Evolutionary conservation across 1,284 basidiomycete species (phyloP), one percentile per base, ranked within the genome.

Genomic region (Heterobasidion occidentale): DNA sequence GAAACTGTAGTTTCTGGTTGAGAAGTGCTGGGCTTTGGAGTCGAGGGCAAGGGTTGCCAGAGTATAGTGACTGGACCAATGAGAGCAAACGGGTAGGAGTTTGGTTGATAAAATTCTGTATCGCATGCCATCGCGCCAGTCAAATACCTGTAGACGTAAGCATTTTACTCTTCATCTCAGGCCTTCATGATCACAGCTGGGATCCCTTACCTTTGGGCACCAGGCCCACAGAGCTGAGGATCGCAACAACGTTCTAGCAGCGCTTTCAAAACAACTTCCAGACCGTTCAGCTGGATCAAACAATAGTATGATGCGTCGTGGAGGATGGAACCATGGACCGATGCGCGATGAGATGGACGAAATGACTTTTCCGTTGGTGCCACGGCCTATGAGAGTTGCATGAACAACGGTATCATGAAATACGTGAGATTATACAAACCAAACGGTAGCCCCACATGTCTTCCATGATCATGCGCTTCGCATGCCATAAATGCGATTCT

Each of bases 401-500:
- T 44, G 9, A 35, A 17, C 20, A 36, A 17, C 4, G 44, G 3
- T 27, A 9, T 17, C 19, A 34, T 27, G 38, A 9, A 9, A 42
- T 7, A 14, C 20, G 33, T 0, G 38, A 42, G 11, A n/a, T 36
- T 14, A 42, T 27, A 53, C 61, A 15, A 42, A 90, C 92, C 51
- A 98, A 74, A 62, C 91, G 78, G 67, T 92, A 92, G 0, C 91
- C 92, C 93, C 94, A 97, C 67, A 90, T 77, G 61, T 86, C 86
- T 61, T 85, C 79, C 94, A 97, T 96, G 61, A 88, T 84, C 83
- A 94, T 94, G 1, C 94, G 81, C 70, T 96, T 97, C 1, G 94
- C 88, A 65, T 97, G 94, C 90, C 92, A 97, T 27, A 96, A 70
- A 68, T 97, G 94, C 4, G 93, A 94, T 65, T 94, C 92, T 0